Conservation (phyloP, 1,284 basidiomycete species). For the Tilletia horrida region DNA sequence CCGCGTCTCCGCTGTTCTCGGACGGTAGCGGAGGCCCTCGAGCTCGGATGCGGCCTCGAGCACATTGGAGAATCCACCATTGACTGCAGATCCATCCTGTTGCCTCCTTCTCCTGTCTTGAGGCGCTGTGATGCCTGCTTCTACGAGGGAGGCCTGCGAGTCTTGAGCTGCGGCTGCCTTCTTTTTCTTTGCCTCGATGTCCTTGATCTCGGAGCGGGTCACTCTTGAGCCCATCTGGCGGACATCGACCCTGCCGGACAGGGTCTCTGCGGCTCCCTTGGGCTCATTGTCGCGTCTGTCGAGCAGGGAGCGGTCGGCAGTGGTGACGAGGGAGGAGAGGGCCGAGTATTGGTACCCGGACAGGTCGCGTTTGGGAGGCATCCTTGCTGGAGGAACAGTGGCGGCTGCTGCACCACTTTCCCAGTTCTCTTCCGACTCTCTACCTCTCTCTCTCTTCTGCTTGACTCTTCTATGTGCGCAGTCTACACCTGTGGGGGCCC, state of each 20-base stretch:
- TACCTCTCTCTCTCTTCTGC: neutral
- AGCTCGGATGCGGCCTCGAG: slow-evolving; percentile 69
- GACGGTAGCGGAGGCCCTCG: slow-evolving; percentile 87
- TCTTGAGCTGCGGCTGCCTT: slow-evolving; percentile 34
- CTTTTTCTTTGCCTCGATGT: slow-evolving; percentile 87
- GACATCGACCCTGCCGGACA: slow-evolving; percentile 84
- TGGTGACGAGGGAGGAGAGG: slow-evolving; percentile 51
- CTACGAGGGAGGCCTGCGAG: neutral
- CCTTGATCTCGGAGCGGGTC: slow-evolving; percentile 76
- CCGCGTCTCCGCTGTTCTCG: slow-evolving; percentile 86
- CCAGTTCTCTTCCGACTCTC: neutral
- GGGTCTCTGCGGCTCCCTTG: slow-evolving; percentile 88
- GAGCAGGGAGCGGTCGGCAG: slow-evolving; percentile 38
- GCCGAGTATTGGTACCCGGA: slow-evolving; percentile 55
- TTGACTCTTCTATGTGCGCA: too few relatives aligned
- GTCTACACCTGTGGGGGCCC: too few relatives aligned
- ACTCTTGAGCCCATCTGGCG: slow-evolving; percentile 92
- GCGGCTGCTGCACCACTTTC: neutral
- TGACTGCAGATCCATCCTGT: slow-evolving; percentile 64
- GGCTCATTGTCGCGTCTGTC: slow-evolving; percentile 64
- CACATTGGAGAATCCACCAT: slow-evolving; percentile 59
- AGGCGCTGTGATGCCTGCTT: neutral
- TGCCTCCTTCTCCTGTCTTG: slow-evolving; percentile 21
- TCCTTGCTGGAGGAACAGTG: slow-evolving; percentile 19
- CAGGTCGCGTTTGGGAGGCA: slow-evolving; percentile 52